Conservation (phyloP, 345 rosid species). For the Kandelia obovata region DNA sequence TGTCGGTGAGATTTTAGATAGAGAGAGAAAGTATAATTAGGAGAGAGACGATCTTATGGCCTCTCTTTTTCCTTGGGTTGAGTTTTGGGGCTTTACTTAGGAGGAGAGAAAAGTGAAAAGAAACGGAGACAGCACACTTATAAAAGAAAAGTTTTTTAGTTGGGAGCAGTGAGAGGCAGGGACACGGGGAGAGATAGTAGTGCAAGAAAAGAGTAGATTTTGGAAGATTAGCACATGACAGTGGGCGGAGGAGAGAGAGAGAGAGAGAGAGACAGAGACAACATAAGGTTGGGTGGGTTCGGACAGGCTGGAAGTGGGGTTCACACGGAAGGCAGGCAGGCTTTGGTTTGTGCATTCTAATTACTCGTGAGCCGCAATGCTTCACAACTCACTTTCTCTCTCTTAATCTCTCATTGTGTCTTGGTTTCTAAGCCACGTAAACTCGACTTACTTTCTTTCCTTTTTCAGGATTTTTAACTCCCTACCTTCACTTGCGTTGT, state of each 20-base stretch:
- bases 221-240: background rate
- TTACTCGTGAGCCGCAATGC: too few relatives aligned
- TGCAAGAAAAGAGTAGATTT: background rate
- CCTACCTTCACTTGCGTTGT: too few relatives aligned
- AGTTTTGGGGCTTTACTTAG: slow-evolving; percentile 10
- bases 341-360: background rate
- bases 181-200: background rate
- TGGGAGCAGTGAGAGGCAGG: background rate
- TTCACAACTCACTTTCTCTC: too few relatives aligned
- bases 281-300: background rate
- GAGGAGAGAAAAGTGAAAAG: slow-evolving; percentile 1
- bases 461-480: too few relatives aligned
- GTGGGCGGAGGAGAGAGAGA: background rate
- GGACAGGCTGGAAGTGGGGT: slow-evolving; percentile 54
- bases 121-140: background rate
- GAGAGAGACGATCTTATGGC: background rate
- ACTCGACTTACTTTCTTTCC: too few relatives aligned
- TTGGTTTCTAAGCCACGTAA: too few relatives aligned
- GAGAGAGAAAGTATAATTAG: background rate
- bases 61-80: background rate
- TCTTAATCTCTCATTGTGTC: too few relatives aligned
- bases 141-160: background rate
- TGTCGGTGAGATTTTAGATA: too few relatives aligned
- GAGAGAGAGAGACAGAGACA: background rate
- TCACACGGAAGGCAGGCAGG: slow-evolving; percentile 24